Evolutionary conservation across 768 basidiomycete species (phyloP).

Genomic region (Chlorophyllum brunneum): DNA sequence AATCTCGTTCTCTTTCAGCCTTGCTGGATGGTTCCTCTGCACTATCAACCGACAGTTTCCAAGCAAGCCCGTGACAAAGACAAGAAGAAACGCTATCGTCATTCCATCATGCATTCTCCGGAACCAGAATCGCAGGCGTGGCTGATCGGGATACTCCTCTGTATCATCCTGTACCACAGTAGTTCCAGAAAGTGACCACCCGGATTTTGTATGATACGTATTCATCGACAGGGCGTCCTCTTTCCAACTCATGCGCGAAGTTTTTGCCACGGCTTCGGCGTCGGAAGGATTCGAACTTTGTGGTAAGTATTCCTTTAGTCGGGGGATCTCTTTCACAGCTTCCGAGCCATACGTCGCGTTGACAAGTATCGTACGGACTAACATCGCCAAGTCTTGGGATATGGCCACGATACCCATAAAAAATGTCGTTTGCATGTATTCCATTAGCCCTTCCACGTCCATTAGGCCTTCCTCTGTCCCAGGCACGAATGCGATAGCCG

Average conservation of each 20-base stretch:
- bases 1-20: conserved; percentile 18
- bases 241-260: neutral
- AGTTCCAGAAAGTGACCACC: conserved; percentile 6
- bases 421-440: conserved; percentile 24
- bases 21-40: conserved; percentile 12
- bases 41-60: conserved; percentile 20
- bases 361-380: conserved; percentile 19
- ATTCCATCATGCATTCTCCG: conserved; percentile 24
- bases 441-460: conserved; percentile 20
- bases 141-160: conserved; percentile 19
- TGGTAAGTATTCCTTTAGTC: neutral
- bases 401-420: conserved; percentile 23
- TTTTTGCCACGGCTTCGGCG: conserved; percentile 3
- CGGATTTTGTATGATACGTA: neutral
- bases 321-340: conserved; percentile 7
- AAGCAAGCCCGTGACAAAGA: conserved; percentile 21
- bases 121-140: conserved; percentile 24
- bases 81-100: conserved; percentile 18
- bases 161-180: neutral
- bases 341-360: conserved; percentile 21
- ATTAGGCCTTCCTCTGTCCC: conserved; percentile 6
- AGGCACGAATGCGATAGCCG: conserved; percentile 14
- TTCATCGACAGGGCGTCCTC: neutral
- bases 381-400: conserved; percentile 6
- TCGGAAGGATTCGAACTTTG: neutral